Base-by-base conservation (phyloP, 1,284 basidiomycete species). In the Malassezia yamatoensis region DNA sequence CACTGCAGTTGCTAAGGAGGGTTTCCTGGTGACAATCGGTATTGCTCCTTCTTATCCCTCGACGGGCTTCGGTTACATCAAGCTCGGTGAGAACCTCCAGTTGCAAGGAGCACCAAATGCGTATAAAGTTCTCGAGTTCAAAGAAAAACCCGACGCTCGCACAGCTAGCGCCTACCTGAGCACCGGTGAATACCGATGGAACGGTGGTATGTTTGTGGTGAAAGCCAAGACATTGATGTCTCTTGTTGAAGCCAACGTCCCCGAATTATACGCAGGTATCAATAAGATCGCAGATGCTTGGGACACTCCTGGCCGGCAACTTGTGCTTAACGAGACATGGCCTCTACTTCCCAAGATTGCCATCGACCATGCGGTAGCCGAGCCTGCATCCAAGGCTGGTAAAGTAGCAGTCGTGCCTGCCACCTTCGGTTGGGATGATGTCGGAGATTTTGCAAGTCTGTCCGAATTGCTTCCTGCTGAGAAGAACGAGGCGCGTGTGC, bases 131-230 rank as follows among this genome's bases (percentile, higher is more conserved):
- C 65, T 65, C 32, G 70, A 74, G 52, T 74, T 74, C 64, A 73
- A 73, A 64, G 72, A 74, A 52, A 74, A 74, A 63, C 72, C 72
- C n/a, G 72, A 74, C 46, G 72, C 72, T 0, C 49, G 67, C 12
- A 74, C 72, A 1, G 72, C 72, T 3, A 58, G 64, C 15, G 69
- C 68, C 12, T 74, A 74, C 58, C 60, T 74, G 13, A 52, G 51
- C 29, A 74, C 72, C 2, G 72, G 72, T 53, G 63, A 74, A 49
- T 74, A 74, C 60, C 51, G 72, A 37, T 74, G 72, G 72, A 74
- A 74, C 51, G 72, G 70, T 40, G 72, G 72, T 59, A 74, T 74
- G 72, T 74, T 74, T 37, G 72, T 74, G 16, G 72, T 74, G 50
- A 64, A 72, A 54, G 72, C 72, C 34, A 60, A 64, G 46, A 62